Evolutionary conservation across 2,329 filamentous ascomycete genomes (phyloP), one percentile per base, ranked within the genome.

Genomic region (Aotearoamyces nothofagi): DNA sequence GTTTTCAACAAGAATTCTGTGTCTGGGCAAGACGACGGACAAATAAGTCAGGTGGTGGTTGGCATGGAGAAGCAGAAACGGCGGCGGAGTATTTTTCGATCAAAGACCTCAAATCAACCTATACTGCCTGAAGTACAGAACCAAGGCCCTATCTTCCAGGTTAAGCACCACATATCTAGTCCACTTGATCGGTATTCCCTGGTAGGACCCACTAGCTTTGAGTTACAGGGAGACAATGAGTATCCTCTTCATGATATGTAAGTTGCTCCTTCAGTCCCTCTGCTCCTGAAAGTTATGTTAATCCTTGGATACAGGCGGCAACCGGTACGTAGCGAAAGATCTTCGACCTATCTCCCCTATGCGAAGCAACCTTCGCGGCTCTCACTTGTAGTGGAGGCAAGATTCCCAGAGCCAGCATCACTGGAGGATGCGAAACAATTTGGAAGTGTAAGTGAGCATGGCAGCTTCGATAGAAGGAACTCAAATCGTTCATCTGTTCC

Each of bases 31-130:
- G 23, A 10, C 13, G 9, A 15, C 9, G 12, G 8, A 15, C 8
- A 14, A 7, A 25, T 7, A 25, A 15, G 9, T 15, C n/a, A n/a
- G n/a, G n/a, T n/a, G n/a, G n/a, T n/a, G n/a, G n/a, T n/a, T n/a
- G n/a, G n/a, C n/a, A n/a, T n/a, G n/a, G n/a, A 14, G 23, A 25
- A 15, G 23, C 23, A 15, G 13, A 10, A 25, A 25, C 23, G 23
- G 7, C 23, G 9, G 23, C 23, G 23, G 12, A 15, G 9, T 25
- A 7, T 11, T 8, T 25, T 25, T 14, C 9, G 23, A 9, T 25
- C 23, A 7, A 25, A 14, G 23, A 8, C 23, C 13, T 9, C 23
- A 9, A 7, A 14, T 7, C 19, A 7, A 20, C 19, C 19, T 20
- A 20, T 8, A n/a, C 8, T n/a, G 19, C 7, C n/a, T 20, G 19